Evolutionary conservation across 1,284 basidiomycete genomes (phyloP).

Genomic region (Cutaneotrichosporon cavernicola): DNA sequence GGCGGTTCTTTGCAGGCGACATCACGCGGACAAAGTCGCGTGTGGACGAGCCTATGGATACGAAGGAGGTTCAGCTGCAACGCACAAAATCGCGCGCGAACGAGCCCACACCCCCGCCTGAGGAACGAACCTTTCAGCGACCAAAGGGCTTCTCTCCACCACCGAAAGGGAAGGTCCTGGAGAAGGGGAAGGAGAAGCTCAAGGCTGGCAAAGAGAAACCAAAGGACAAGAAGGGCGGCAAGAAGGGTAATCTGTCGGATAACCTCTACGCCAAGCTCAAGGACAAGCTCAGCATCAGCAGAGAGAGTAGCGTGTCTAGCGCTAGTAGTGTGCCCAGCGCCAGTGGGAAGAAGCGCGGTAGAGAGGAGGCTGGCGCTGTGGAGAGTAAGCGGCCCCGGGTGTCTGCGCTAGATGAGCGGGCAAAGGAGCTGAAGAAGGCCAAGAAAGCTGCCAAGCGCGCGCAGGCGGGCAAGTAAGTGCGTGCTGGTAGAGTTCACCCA

Average conservation of each 20-base stretch:
- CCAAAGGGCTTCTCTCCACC: conserved; percentile 10
- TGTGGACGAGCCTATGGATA: background rate
- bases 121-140: conserved; percentile 9
- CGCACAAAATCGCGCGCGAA: background rate
- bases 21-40: background rate
- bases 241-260: background rate
- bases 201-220: conserved; percentile 4
- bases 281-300: conserved; percentile 4
- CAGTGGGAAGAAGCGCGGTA: conserved; percentile 16
- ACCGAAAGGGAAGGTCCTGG: conserved; percentile 12
- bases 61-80: background rate
- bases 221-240: background rate
- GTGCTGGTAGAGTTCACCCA: background rate
- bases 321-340: conserved; percentile 1
- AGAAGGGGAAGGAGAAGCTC: background rate
- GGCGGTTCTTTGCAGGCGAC: background rate
- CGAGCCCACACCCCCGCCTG: background rate
- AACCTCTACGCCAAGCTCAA: conserved; percentile 1
- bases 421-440: conserved; percentile 4
- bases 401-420: conserved; percentile 2
- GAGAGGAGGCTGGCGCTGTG: background rate
- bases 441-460: conserved; percentile 13
- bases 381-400: background rate
- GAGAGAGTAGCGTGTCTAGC: background rate
- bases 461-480: conserved; percentile 4